phyloP scores from a whole-genome alignment of 495 filamentous ascomycete species.

The Hypoxylon fragiforme region DNA sequence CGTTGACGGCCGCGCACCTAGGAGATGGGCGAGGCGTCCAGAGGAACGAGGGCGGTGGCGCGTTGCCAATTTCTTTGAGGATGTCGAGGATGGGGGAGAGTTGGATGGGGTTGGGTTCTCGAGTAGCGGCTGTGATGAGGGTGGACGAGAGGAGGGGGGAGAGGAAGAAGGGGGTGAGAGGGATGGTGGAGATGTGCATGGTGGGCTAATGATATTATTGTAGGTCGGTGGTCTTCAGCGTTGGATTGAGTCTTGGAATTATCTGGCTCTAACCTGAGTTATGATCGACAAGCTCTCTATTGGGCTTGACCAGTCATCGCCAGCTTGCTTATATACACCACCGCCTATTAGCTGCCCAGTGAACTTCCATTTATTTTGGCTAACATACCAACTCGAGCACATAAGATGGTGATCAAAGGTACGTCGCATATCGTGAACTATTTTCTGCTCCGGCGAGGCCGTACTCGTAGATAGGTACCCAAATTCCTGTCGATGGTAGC shows the following conservation, averaged over 20 bases:
- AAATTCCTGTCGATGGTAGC: not conserved
- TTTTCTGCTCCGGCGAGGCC: no score
- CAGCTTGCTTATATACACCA: not conserved
- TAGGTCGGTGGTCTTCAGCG: no score
- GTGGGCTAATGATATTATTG: no score
- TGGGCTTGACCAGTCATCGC: not conserved
- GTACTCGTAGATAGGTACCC: not conserved
- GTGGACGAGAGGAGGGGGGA: no score
- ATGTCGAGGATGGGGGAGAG: constrained; percentile 8
- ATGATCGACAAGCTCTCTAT: not conserved
- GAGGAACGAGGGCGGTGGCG: constrained; percentile 13
- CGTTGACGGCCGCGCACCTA: constrained; percentile 34
- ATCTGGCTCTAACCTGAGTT: not conserved
- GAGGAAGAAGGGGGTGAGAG: not conserved
- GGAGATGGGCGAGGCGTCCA: constrained; percentile 30
- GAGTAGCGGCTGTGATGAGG: not conserved
- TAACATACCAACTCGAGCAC: not conserved
- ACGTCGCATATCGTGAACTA: not conserved
- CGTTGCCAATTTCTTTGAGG: constrained; percentile 3
- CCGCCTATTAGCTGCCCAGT: not conserved
- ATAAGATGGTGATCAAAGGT: not conserved
- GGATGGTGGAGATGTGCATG: not conserved
- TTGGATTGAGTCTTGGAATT: not conserved
- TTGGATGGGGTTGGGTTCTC: not conserved
- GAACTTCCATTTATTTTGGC: no score